Conservation (phyloP, 352 stramenopile species). For the Phytopythium oedochilum region DNA sequence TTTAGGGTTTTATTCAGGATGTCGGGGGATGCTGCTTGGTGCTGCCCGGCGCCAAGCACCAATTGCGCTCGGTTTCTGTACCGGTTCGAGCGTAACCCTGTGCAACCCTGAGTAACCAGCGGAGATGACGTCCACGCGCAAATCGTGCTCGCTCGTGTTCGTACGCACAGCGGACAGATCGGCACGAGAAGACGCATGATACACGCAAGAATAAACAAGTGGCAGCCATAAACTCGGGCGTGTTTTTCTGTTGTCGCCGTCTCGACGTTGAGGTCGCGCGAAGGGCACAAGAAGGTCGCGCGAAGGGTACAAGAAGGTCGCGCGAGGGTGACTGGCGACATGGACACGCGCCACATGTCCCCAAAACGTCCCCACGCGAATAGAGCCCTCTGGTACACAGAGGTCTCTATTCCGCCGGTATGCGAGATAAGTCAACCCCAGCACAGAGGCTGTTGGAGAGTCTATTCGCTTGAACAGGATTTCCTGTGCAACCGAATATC, state of each 20-base stretch:
- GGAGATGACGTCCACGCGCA: no score
- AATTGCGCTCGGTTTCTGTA: no score
- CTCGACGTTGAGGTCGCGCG: neutral
- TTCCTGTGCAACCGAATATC: no score
- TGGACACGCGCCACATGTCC: neutral
- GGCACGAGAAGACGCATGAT: no score
- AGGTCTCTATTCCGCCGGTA: neutral
- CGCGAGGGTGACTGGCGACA: neutral
- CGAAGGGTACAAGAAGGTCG: neutral
- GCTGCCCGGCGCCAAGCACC: no score
- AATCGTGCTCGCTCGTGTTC: no score
- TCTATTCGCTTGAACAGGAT: no score
- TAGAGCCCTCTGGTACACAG: neutral
- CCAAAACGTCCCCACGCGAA: neutral
- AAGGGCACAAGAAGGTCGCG: neutral
- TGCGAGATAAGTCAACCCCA: no score
- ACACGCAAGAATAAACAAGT: neutral
- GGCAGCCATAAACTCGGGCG: neutral
- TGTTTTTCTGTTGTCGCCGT: neutral
- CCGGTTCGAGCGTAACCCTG: no score
- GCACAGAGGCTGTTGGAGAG: no score
- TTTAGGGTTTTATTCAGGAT: neutral
- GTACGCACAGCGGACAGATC: neutral
- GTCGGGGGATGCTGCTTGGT: neutral
- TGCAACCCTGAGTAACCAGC: no score